Evolutionary conservation across 2,329 filamentous ascomycete genomes (phyloP).

Genomic region (Tolypocladium pustulatum): DNA sequence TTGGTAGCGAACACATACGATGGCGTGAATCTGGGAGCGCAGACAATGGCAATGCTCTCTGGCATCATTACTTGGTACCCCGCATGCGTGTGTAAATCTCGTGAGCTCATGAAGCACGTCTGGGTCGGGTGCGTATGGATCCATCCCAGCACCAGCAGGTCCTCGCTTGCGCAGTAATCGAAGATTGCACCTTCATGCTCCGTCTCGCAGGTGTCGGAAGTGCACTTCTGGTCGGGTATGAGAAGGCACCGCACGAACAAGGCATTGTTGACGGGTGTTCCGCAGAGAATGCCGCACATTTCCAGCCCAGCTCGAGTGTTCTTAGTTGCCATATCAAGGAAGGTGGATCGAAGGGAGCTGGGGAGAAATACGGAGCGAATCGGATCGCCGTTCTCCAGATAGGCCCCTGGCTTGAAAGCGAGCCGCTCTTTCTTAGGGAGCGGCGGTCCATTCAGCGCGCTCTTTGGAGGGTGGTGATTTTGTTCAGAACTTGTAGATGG

Average conservation of each 20-base stretch:
- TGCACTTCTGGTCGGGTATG: slow-evolving; percentile 83
- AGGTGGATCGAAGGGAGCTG: slow-evolving; percentile 58
- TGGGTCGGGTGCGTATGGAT: slow-evolving; percentile 97
- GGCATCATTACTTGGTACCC: slow-evolving; percentile 95
- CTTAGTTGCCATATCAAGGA: slow-evolving; percentile 60
- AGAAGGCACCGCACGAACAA: slow-evolving; percentile 83
- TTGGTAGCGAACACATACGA: slow-evolving; percentile 43
- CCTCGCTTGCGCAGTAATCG: slow-evolving; percentile 77
- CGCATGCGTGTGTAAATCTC: slow-evolving; percentile 86
- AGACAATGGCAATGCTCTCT: slow-evolving; percentile 94
- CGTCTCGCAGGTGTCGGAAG: slow-evolving; percentile 90
- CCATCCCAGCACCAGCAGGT: slow-evolving; percentile 84
- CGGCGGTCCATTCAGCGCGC: slow-evolving; percentile 9
- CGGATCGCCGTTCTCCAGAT: slow-evolving; percentile 79
- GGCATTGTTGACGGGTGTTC: slow-evolving; percentile 83
- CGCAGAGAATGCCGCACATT: slow-evolving; percentile 91
- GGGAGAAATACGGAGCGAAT: slow-evolving; percentile 85
- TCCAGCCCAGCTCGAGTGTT: slow-evolving; percentile 81
- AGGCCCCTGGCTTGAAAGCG: slow-evolving; percentile 64
- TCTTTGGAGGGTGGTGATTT: slow-evolving; percentile 20
- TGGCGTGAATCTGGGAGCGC: slow-evolving; percentile 70
- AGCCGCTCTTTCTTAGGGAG: slow-evolving; percentile 46
- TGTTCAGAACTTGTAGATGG: slow-evolving; percentile 2
- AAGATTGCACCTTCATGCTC: slow-evolving; percentile 77
- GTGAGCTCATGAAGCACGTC: slow-evolving; percentile 93